A percentile compares a stretch with the other conserved stretches of the same genome.
These are phyloP conservation scores for Metroxylon sagu DNA, from an alignment of 176 grass and related monocot genomes.

Conservation along the genomic window DNA sequence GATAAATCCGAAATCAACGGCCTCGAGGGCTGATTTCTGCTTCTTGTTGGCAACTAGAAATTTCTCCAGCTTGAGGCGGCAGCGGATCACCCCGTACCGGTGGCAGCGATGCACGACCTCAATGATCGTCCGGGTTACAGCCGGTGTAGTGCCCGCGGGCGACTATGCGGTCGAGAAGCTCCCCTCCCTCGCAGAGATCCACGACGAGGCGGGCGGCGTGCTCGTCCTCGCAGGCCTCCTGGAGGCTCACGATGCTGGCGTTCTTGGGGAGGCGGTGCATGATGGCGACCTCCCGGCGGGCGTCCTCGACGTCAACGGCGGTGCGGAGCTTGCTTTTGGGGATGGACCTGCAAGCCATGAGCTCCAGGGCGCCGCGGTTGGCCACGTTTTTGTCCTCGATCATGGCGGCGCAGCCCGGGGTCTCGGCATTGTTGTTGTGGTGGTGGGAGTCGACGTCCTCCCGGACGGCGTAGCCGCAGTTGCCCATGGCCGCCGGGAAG, in stretches of 20 bases:
- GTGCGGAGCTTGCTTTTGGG: constrained; percentile 92
- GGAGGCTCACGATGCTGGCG: constrained; percentile 59
- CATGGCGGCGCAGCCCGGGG: constrained; percentile 22
- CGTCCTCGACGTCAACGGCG: constrained; percentile 91
- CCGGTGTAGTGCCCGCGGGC: constrained; percentile 74
- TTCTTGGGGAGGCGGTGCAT: constrained; percentile 84
- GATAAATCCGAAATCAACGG: constrained; percentile 91
- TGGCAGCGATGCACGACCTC: constrained; percentile 97
- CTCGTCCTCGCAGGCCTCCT: constrained; percentile 96
- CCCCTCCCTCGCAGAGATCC: constrained; percentile 98
- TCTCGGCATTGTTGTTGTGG: constrained; percentile 2
- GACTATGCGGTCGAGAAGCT: constrained; percentile 95
- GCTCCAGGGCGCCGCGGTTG: constrained; percentile 42
- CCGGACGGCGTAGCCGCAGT: constrained; percentile 73
- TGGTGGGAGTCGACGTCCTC: constrained; percentile 32
- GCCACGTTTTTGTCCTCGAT: constrained; percentile 33
- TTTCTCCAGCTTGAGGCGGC: constrained; percentile 89
- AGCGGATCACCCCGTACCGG: constrained; percentile 87
- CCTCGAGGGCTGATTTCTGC: constrained; percentile 83
- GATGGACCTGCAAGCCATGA: constrained; percentile 95
- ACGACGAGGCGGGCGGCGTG: constrained; percentile 84
- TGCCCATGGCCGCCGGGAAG: constrained; percentile 39
- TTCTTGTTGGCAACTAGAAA: constrained; percentile 93
- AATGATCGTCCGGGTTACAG: constrained; percentile 67
- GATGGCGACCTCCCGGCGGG: constrained; percentile 92